Base-by-base conservation (phyloP, 2,329 filamentous ascomycete species). In the Ilyonectria mors-panacis region DNA sequence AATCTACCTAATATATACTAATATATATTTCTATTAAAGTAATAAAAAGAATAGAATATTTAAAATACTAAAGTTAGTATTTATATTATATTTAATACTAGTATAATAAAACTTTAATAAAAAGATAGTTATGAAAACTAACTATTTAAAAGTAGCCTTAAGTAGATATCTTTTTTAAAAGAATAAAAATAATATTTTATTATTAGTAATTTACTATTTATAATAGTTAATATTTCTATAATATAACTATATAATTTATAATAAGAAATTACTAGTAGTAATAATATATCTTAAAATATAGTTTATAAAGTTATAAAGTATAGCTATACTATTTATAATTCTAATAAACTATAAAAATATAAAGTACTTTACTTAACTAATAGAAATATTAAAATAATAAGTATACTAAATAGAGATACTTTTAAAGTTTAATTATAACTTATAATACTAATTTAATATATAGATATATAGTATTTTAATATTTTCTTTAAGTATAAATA, bases 171-270 rank as follows among this genome's bases (percentile, higher is more conserved):
- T 33, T 33, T 33, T 10, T 6, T 10, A 33, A 47, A 30, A 51
- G 12, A 50, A 59, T 26, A 56, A 63, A 17, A 28, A 62, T 15
- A 33, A 33, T 9, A 65, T 65, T 30, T 45, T 62, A 54, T 59
- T 62, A 8, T 28, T 59, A 42, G 51, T 61, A 58, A 21, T 50
- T 6, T 65, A 61, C 35, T 64, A 64, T 19, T 62, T 54, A 50
- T 55, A 60, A n/a, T n/a, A n/a, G n/a, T n/a, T 13, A 70, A 28
- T 42, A 58, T 21, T 65, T 65, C 42, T 70, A 67, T 67, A 67
- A 48, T 33, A 67, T 63, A n/a, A n/a, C n/a, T n/a, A n/a, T n/a
- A n/a, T n/a, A n/a, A n/a, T n/a, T n/a, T n/a, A n/a, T n/a, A n/a
- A 67, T 60, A 56, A 65, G 44, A 33, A 70, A 35, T 23, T 67